These are phyloP conservation scores for Annulohypoxylon maeteangense DNA, from an alignment of 495 filamentous ascomycete species.

Conservation along the genomic window DNA sequence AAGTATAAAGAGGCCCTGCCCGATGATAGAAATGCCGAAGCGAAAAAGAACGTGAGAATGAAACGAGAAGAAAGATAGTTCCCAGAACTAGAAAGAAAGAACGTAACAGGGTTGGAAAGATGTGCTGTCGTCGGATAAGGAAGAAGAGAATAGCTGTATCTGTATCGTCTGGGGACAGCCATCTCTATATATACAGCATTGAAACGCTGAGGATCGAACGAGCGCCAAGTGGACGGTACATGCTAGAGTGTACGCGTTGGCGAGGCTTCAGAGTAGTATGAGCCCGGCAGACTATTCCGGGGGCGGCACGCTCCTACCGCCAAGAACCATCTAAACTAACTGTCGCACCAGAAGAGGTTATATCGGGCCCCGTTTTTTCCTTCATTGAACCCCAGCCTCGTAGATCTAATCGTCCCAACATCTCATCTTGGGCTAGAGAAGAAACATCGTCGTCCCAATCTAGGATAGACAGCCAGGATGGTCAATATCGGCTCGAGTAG, in stretches of 20 bases:
- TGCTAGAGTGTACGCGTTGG: constrained; percentile 13
- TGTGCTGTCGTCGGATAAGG: constrained; percentile 46
- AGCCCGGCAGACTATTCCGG: neutral
- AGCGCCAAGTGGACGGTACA: constrained; percentile 26
- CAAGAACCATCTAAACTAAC: constrained; percentile 32
- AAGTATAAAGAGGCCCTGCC: constrained; percentile 53
- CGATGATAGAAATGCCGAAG: constrained; percentile 43
- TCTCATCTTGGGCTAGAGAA: constrained; percentile 40
- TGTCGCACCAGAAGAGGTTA: constrained; percentile 38
- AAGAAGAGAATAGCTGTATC: constrained; percentile 28
- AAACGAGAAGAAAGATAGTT: constrained; percentile 46
- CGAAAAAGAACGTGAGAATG: constrained; percentile 36
- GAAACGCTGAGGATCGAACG: constrained; percentile 22
- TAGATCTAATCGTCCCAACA: constrained; percentile 48
- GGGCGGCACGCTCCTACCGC: constrained; percentile 31
- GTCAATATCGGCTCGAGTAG: constrained; percentile 38
- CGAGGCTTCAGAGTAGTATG: constrained; percentile 37
- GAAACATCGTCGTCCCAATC: constrained; percentile 32
- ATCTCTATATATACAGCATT: constrained; percentile 40
- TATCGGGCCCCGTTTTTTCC: constrained; percentile 26
- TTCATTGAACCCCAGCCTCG: constrained; percentile 32
- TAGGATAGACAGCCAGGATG: constrained; percentile 16
- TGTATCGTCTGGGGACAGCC: constrained; percentile 14
- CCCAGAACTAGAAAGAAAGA: constrained; percentile 16
- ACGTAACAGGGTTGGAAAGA: constrained; percentile 48